Evolutionary conservation across 306 rosid genomes (phyloP).

Genomic region (Canavalia ensiformis): DNA sequence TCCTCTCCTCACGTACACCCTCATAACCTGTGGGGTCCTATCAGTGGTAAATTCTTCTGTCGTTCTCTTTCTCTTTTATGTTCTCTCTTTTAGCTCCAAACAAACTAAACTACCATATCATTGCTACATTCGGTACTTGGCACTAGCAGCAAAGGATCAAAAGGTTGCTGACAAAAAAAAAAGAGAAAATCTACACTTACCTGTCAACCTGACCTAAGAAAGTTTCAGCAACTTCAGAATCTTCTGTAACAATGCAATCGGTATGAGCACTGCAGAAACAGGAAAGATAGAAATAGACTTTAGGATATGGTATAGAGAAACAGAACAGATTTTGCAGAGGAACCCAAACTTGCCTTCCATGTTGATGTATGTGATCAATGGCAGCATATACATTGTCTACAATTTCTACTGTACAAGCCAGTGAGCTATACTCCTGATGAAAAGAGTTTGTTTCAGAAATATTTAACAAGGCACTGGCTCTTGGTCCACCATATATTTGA

Average conservation of each 20-base stretch:
- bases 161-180: neutral
- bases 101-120: slow-evolving; percentile 17
- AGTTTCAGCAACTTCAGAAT: slow-evolving; percentile 67
- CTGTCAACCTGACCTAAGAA: slow-evolving; percentile 82
- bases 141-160: slow-evolving; percentile 16
- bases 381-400: slow-evolving; percentile 85
- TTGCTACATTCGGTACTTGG: slow-evolving; percentile 8
- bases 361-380: slow-evolving; percentile 74
- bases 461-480: slow-evolving; percentile 63
- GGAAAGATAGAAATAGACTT: neutral
- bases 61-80: no score
- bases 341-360: slow-evolving; percentile 74
- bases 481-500: slow-evolving; percentile 80
- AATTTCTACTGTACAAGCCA: slow-evolving; percentile 84
- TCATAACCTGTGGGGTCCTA: no score
- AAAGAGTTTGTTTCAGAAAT: slow-evolving; percentile 65
- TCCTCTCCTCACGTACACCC: no score
- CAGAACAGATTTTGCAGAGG: slow-evolving; percentile 16
- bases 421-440: slow-evolving; percentile 76
- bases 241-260: slow-evolving; percentile 84
- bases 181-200: slow-evolving; percentile 46
- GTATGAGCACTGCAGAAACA: slow-evolving; percentile 76
- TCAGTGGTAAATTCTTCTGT: no score
- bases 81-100: no score
- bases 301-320: slow-evolving; percentile 7